These are phyloP conservation scores for Trichosporon ovoides DNA, from an alignment of 1,284 basidiomycete genomes.

Conservation along the genomic window DNA sequence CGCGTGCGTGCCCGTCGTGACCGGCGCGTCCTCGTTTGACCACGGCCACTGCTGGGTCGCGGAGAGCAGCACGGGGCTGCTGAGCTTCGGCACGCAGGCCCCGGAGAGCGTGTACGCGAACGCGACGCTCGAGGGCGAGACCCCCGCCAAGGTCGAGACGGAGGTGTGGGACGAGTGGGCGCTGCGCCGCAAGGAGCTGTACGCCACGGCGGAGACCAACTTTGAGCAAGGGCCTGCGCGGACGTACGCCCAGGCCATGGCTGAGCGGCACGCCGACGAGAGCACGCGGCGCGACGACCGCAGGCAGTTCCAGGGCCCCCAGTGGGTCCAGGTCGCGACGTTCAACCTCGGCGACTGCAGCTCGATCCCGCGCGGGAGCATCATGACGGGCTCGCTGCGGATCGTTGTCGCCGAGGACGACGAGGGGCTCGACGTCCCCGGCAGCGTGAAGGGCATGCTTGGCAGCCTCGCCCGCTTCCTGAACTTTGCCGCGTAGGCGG, in stretches of 20 bases:
- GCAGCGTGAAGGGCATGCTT: no score
- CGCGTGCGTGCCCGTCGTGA: not conserved
- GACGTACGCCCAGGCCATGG: not conserved
- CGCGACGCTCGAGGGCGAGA: not conserved
- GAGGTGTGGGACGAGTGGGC: not conserved
- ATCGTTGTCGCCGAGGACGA: not conserved
- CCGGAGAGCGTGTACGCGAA: not conserved
- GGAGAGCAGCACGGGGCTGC: not conserved
- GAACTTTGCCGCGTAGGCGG: no score
- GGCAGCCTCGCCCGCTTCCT: no score
- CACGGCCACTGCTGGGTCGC: not conserved
- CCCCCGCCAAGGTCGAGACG: not conserved
- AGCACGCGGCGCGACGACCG: not conserved
- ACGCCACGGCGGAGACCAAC: not conserved
- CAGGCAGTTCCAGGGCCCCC: not conserved
- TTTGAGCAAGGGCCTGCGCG: not conserved
- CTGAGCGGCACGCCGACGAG: not conserved
- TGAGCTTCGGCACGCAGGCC: not conserved
- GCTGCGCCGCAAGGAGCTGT: not conserved
- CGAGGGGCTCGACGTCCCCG: not conserved
- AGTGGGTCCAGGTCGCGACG: not conserved
- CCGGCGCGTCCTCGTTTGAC: not conserved
- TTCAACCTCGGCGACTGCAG: conserved; percentile 4
- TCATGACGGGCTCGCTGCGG: not conserved
- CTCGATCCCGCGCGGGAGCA: not conserved